Percentiles rank a stretch among this genome's conserved stretches.
phyloP scores from a whole-genome alignment of 202 grass and related monocot species.

The Setaria viridis region DNA sequence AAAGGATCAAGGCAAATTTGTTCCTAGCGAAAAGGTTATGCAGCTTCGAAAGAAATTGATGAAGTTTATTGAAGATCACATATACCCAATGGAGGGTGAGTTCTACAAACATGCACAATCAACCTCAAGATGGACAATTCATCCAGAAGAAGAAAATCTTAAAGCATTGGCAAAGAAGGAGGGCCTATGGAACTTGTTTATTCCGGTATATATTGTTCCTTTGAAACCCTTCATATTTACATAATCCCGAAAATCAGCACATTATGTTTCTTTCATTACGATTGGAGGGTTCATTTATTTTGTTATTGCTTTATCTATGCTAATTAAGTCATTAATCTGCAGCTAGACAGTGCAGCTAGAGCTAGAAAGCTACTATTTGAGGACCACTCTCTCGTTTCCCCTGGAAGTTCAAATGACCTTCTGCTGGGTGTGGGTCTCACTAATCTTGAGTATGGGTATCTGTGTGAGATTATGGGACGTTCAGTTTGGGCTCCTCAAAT shows the following conservation, averaged over 20 bases:
- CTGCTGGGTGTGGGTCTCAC: constrained; percentile 86
- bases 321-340: constrained; percentile 51
- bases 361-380: constrained; percentile 78
- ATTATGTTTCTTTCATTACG: constrained; percentile 1
- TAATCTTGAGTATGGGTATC: constrained; percentile 97
- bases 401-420: constrained; percentile 52
- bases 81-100: constrained; percentile 83
- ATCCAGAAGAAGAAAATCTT: constrained; percentile 81
- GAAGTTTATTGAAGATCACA: constrained; percentile 84
- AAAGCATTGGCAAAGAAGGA: constrained; percentile 83
- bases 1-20: constrained; percentile 68
- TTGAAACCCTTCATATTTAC: constrained; percentile 11
- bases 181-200: constrained; percentile 95
- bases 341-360: constrained; percentile 94
- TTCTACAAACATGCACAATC: constrained; percentile 89
- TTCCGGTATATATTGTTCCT: constrained; percentile 67
- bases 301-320: constrained; percentile 19
- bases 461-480: constrained; percentile 94
- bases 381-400: constrained; percentile 38
- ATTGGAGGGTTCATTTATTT: constrained; percentile 32
- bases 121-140: constrained; percentile 83
- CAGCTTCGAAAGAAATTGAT: constrained; percentile 70
- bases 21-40: constrained; percentile 80
- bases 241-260: neutral
- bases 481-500: constrained; percentile 95